Evolutionary conservation across 352 stramenopile species (phyloP).

Genomic region (Phytopythium mirpurense): DNA sequence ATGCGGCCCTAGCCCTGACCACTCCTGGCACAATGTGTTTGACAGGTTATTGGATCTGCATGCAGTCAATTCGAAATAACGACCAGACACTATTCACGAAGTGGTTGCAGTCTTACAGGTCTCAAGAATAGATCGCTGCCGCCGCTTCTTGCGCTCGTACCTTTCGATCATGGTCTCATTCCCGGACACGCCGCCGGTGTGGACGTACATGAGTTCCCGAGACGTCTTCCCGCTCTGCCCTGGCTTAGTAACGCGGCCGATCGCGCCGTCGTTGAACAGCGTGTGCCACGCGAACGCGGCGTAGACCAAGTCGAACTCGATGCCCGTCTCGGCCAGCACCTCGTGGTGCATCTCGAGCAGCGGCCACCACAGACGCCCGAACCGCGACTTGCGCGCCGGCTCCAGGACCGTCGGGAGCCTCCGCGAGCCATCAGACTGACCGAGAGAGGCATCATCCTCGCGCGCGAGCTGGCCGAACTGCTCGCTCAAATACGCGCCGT

Average conservation of each 20-base stretch:
- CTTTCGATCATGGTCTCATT: constrained; percentile 71
- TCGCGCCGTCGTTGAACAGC: constrained; percentile 47
- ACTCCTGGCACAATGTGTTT: no score
- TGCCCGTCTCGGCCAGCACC: constrained; percentile 40
- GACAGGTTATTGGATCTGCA: no score
- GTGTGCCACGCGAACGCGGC: constrained; percentile 71
- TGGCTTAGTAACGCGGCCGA: constrained; percentile 21
- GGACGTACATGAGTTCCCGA: constrained; percentile 71
- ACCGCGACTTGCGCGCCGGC: constrained; percentile 52
- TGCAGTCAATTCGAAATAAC: no score
- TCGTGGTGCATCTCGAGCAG: constrained; percentile 59
- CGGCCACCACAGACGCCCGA: constrained; percentile 54
- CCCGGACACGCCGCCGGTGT: constrained; percentile 70
- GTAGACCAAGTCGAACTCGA: constrained; percentile 80
- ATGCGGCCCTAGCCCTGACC: no score
- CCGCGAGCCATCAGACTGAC: neutral
- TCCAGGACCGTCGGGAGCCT: constrained; percentile 34
- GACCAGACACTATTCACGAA: no score
- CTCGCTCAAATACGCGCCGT: constrained; percentile 42
- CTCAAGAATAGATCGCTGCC: no score
- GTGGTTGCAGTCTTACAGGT: no score
- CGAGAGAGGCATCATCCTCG: constrained; percentile 12
- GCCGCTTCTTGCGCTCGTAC: constrained; percentile 32
- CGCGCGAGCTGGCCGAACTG: constrained; percentile 45
- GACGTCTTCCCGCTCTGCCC: neutral